Evolutionary conservation across 257 asterid genomes (phyloP), one percentile per base, ranked within the genome.

Genomic region (Solanum virginianum): DNA sequence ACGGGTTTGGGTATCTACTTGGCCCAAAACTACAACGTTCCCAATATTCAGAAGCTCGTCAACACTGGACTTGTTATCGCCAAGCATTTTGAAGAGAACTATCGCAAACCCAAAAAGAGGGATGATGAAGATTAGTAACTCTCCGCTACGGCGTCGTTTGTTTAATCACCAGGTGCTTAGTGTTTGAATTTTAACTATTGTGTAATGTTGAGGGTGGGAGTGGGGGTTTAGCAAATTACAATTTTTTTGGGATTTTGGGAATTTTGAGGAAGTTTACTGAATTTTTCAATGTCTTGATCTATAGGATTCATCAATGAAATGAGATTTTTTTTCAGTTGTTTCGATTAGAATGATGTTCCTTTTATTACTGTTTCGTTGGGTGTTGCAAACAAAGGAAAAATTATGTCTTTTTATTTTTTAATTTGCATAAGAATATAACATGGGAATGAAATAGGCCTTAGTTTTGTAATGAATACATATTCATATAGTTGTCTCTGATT

Each of bases 21-120:
- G n/a, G 98, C 97, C 75, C 97, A 95, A 93, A 93, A 93, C 84
- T 95, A 95, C 90, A 90, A 88, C 90, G 97, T 93, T 4, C 98
- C 98, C 29, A 91, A 94, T 43, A 83, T 95, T 29, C 88, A 66
- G 70, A 94, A 94, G 88, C 95, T 95, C 18, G 68, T 80, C 82
- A 89, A 88, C 84, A 90, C 94, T 17, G 93, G 95, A 39, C 68
- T 90, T 12, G 75, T 90, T 5, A 86, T 93, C 74, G 93, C 92
- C 72, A 90, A 91, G 87, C 94, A 92, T 85, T 56, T 89, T 71
- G 98, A 95, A 86, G 93, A 92, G 89, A 93, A 91, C 85, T 92
- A 92, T 54, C 94, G 98, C 80, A 95, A 95, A 91, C 93, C 97
- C 57, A 91, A 92, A 88, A 93, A 88, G 51, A 90, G 90, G 3